A percentile compares a stretch with the other conserved stretches of the same genome.
These are phyloP conservation scores for Malassezia equina DNA, from an alignment of 1,284 basidiomycete species.

Conservation along the genomic window DNA sequence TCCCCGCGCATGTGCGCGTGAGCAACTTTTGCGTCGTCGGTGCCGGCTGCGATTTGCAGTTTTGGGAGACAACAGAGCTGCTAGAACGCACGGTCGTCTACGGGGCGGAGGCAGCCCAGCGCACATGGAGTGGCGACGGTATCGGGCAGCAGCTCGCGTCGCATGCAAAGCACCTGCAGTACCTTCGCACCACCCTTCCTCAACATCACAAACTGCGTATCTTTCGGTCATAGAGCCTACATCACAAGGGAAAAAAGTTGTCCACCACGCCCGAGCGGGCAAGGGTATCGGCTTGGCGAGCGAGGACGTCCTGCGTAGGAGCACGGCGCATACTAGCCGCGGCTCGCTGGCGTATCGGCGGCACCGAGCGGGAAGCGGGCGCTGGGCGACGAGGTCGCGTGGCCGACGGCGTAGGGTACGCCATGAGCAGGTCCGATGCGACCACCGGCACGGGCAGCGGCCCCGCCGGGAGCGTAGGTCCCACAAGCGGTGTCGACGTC, in stretches of 20 bases:
- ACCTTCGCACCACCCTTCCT: conserved; percentile 59
- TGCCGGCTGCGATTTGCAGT: conserved; percentile 54
- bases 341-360: not conserved
- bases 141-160: conserved; percentile 71
- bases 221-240: conserved; percentile 14
- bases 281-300: not conserved
- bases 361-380: not conserved
- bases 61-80: conserved; percentile 49
- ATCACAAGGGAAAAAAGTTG: not conserved
- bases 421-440: not conserved
- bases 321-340: not conserved
- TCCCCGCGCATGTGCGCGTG: conserved; percentile 67
- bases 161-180: conserved; percentile 76
- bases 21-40: conserved; percentile 71
- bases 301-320: not conserved
- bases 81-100: conserved; percentile 78
- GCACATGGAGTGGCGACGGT: conserved; percentile 75
- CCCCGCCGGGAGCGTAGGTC: not conserved
- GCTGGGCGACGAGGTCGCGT: not conserved
- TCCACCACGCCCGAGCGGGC: not conserved
- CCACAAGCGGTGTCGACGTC: not conserved
- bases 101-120: conserved; percentile 61
- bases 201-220: conserved; percentile 29
- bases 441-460: not conserved
- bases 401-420: not conserved